Percentiles rank a stretch among this genome's conserved stretches.
phyloP scores from a whole-genome alignment of 2,329 filamentous ascomycete species.

The Colletotrichum sp. region DNA sequence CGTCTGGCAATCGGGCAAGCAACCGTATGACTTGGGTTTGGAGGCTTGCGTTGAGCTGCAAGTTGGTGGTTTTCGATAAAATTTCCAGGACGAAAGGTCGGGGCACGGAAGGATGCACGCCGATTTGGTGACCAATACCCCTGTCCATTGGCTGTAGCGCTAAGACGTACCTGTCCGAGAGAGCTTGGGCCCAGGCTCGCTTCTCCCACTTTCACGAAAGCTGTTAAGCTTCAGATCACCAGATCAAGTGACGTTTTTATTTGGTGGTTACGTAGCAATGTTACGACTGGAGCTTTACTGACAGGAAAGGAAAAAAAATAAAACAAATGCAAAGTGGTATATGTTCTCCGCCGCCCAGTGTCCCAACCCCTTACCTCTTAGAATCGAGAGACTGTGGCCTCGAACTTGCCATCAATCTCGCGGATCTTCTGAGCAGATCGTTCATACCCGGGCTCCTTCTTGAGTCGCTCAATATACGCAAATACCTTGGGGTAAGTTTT shows the following conservation, averaged over 20 bases:
- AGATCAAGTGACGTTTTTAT: background rate
- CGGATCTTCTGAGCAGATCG: conserved; percentile 53
- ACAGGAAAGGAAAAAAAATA: background rate
- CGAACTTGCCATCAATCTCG: conserved; percentile 49
- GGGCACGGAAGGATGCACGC: background rate
- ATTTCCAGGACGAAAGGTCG: background rate
- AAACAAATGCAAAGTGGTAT: background rate
- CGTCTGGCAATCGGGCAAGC: background rate
- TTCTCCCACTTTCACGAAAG: background rate
- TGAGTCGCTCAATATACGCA: conserved; percentile 51
- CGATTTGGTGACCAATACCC: conserved; percentile 1
- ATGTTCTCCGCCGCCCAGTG: background rate
- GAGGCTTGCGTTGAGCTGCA: background rate
- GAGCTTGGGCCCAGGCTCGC: background rate
- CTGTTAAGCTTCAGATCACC: background rate
- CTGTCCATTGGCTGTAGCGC: background rate
- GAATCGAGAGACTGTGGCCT: conserved; percentile 6
- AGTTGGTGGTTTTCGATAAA: background rate
- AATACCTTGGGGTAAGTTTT: conserved; percentile 48
- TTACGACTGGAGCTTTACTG: background rate
- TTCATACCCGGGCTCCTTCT: conserved; percentile 53
- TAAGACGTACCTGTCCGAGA: background rate
- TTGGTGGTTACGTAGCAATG: background rate
- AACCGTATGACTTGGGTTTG: background rate
- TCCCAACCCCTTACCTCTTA: background rate